Percentiles rank a stretch among this genome's conserved stretches.
phyloP scores from a whole-genome alignment of 306 rosid species.

The Cucumis sativus region Cucumber_9930_V3 NC_026657.2:4514501-4515000 shows the following conservation, averaged over 20 bases:
- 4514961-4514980: too few species aligned
- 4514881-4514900: too few species aligned
- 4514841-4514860: too few species aligned
- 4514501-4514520: not conserved
- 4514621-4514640: not conserved
- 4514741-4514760: not conserved
- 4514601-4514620: not conserved
- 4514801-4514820: not conserved
- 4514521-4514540: not conserved
- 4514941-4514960: too few species aligned
- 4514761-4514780: not conserved
- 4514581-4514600: not conserved
- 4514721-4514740: not conserved
- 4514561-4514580: slow-evolving; percentile 4
- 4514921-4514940: too few species aligned
- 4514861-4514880: too few species aligned
- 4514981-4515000: too few species aligned
- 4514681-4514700: not conserved
- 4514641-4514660: not conserved
- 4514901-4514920: too few species aligned
- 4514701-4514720: not conserved
- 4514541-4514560: not conserved
- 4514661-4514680: not conserved
- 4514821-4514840: too few species aligned
- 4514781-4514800: not conserved